Percentiles rank a stretch among this genome's conserved stretches.
phyloP scores from a whole-genome alignment of 805 yeast species.

The Candida vartiovaarae region DNA sequence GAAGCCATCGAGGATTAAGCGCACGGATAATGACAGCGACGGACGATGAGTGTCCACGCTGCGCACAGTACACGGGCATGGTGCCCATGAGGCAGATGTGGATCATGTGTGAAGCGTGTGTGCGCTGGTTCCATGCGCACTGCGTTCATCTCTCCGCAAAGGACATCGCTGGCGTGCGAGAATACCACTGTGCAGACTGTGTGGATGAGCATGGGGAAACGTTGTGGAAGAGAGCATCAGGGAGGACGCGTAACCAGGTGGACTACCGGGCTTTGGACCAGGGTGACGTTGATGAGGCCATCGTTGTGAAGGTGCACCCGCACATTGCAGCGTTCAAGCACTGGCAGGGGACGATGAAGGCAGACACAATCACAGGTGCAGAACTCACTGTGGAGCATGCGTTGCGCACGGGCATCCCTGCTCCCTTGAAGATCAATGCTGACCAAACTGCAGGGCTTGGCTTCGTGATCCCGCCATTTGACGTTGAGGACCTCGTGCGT shows the following conservation, averaged over 20 bases:
- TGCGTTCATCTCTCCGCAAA: slow-evolving; percentile 36
- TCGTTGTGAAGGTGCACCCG: slow-evolving; percentile 38
- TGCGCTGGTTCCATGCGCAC: slow-evolving; percentile 32
- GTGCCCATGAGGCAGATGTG: slow-evolving; percentile 27
- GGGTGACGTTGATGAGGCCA: slow-evolving; percentile 40
- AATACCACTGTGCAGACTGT: slow-evolving; percentile 54
- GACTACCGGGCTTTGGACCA: slow-evolving; percentile 77
- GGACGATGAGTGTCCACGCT: slow-evolving; percentile 11
- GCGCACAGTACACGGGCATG: slow-evolving; percentile 2
- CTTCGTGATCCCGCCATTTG: slow-evolving; percentile 51
- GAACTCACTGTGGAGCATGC: slow-evolving; percentile 31
- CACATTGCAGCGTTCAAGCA: slow-evolving; percentile 32
- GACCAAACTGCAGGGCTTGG: slow-evolving; percentile 31
- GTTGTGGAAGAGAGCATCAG: slow-evolving; percentile 42
- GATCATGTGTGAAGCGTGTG: slow-evolving; percentile 59
- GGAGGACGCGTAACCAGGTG: slow-evolving; percentile 46
- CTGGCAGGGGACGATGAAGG: slow-evolving; percentile 3
- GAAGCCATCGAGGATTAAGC: too few relatives aligned
- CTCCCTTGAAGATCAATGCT: slow-evolving; percentile 40
- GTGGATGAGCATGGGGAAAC: slow-evolving; percentile 40
- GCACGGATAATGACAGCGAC: too few relatives aligned
- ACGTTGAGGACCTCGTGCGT: slow-evolving; percentile 49
- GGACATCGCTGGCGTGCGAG: slow-evolving; percentile 33
- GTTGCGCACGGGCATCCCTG: slow-evolving; percentile 25
- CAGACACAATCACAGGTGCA: slow-evolving; percentile 24